phyloP scores from a whole-genome alignment of 2,329 filamentous ascomycete genomes.

The Arthrobotrys musiformis region DNA sequence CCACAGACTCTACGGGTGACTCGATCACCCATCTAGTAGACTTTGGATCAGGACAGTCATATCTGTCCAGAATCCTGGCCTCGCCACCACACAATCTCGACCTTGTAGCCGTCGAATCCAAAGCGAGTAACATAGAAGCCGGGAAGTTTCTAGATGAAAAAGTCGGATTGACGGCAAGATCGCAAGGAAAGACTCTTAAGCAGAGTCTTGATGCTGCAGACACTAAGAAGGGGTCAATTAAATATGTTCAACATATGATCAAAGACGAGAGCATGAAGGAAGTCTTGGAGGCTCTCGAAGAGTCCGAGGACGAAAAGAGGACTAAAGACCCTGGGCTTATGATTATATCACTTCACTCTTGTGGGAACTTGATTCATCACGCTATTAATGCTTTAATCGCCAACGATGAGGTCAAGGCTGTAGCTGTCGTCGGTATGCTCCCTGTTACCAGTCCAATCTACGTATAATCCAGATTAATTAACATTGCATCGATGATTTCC shows the following conservation, averaged over 20 bases:
- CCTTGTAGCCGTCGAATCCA: slow-evolving; percentile 90
- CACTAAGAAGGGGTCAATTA: slow-evolving; percentile 66
- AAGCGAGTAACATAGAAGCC: slow-evolving; percentile 84
- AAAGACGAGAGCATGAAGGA: slow-evolving; percentile 77
- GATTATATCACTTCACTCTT: slow-evolving; percentile 93
- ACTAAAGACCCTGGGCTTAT: slow-evolving; percentile 67
- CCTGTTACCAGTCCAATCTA: neutral
- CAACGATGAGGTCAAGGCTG: slow-evolving; percentile 85
- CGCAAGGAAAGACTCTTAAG: slow-evolving; percentile 60
- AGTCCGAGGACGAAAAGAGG: slow-evolving; percentile 55
- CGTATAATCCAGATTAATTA: neutral
- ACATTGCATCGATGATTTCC: neutral
- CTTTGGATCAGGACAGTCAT: slow-evolving; percentile 96
- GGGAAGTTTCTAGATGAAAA: slow-evolving; percentile 85
- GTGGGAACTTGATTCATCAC: slow-evolving; percentile 96
- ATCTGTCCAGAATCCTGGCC: slow-evolving; percentile 87
- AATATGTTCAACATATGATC: slow-evolving; percentile 80
- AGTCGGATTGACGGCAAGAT: slow-evolving; percentile 78
- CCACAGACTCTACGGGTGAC: slow-evolving; percentile 61
- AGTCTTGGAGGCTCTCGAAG: slow-evolving; percentile 73
- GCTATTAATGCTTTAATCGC: slow-evolving; percentile 85
- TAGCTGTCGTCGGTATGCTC: slow-evolving; percentile 77
- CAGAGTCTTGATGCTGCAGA: slow-evolving; percentile 49
- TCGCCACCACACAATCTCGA: slow-evolving; percentile 77
- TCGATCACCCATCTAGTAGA: slow-evolving; percentile 87